Evolutionary conservation across 176 grass and related monocot genomes (phyloP).

Genomic region (Hyparrhenia diplandra): DNA sequence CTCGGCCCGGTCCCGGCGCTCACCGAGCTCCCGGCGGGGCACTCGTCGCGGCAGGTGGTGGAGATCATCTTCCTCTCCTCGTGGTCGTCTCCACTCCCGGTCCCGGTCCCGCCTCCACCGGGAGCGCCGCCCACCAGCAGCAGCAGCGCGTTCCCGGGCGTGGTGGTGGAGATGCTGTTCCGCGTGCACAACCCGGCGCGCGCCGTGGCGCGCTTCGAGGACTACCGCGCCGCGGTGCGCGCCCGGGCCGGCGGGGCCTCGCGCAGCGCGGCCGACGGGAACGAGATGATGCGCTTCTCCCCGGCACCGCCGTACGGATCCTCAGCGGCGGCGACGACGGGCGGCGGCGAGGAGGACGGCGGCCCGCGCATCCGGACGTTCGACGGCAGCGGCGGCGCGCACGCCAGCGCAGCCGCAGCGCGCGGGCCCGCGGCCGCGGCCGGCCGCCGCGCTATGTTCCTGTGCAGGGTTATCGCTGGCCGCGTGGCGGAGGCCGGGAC

Average conservation of each 20-base stretch:
- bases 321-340: background rate
- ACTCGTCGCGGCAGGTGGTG: constrained; percentile 84
- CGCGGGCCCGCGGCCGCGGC: constrained; percentile 17
- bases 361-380: constrained; percentile 53
- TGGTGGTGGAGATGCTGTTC: constrained; percentile 95
- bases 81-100: constrained; percentile 28
- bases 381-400: constrained; percentile 79
- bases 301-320: constrained; percentile 24
- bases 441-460: constrained; percentile 69
- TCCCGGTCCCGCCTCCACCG: background rate
- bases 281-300: constrained; percentile 93
- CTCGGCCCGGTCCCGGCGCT: constrained; percentile 63
- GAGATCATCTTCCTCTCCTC: constrained; percentile 93
- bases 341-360: constrained; percentile 9
- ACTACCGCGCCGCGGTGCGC: constrained; percentile 64
- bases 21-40: constrained; percentile 64
- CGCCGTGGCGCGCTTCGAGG: constrained; percentile 80
- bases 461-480: constrained; percentile 86
- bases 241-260: constrained; percentile 36
- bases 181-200: constrained; percentile 76
- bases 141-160: constrained; percentile 43
- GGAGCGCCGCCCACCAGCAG: background rate
- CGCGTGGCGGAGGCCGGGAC: constrained; percentile 42
- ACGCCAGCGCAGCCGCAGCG: constrained; percentile 47
- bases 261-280: constrained; percentile 76